phyloP scores from a whole-genome alignment of 352 stramenopile species.

The Nothophytophthora sp. region DNA sequence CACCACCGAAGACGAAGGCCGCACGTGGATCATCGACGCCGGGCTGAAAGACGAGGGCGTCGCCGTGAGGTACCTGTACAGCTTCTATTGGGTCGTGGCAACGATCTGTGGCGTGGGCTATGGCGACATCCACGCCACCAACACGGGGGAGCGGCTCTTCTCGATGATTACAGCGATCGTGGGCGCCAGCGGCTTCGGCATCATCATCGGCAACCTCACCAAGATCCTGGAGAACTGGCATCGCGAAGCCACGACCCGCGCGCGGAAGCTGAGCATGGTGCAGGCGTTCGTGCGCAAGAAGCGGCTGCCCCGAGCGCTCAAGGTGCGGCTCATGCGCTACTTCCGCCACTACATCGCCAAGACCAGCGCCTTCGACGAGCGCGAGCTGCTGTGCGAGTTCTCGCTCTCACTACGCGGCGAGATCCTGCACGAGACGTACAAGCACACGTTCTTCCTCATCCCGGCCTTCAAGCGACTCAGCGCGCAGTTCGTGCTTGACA shows the following conservation, averaged over 20 bases:
- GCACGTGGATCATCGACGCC: conserved; percentile 41
- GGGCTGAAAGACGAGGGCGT: conserved; percentile 27
- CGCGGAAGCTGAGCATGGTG: conserved; percentile 63
- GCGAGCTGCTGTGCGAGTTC: conserved; percentile 74
- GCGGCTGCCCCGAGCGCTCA: conserved; percentile 48
- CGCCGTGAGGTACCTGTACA: conserved; percentile 67
- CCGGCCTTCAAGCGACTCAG: conserved; percentile 69
- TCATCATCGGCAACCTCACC: conserved; percentile 86
- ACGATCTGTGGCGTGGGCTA: conserved; percentile 84
- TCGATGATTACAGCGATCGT: conserved; percentile 75
- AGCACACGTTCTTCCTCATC: conserved; percentile 74
- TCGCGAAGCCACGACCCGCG: conserved; percentile 50
- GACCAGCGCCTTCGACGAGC: conserved; percentile 75
- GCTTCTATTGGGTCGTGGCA: conserved; percentile 85
- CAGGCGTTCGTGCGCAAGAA: conserved; percentile 70
- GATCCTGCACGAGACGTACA: conserved; percentile 77
- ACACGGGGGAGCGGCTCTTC: conserved; percentile 67
- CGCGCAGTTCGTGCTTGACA: conserved; percentile 81
- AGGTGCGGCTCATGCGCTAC: conserved; percentile 61
- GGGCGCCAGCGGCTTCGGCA: conserved; percentile 72
- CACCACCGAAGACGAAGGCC: conserved; percentile 28
- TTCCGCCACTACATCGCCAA: conserved; percentile 84
- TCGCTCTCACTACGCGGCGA: conserved; percentile 75
- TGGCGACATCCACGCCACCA: conserved; percentile 77
- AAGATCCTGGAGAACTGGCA: conserved; percentile 85